Evolutionary conservation across 2,329 filamentous ascomycete species (phyloP), one percentile per base, ranked within the genome.

Genomic region (Botryotinia narcissicola): DNA sequence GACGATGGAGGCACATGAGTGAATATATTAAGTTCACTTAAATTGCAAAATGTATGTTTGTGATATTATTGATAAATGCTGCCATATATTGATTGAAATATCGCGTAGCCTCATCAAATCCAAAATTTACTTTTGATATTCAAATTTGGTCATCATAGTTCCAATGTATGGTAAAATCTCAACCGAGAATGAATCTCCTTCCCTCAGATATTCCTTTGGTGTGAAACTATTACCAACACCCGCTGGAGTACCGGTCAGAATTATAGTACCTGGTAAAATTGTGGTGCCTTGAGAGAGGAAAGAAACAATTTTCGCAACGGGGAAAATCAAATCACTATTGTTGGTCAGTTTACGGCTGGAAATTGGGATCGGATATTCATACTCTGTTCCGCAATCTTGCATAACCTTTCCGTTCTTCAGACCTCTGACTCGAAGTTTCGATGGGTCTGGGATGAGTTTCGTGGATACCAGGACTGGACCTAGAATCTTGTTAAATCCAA

Each of bases 381-480:
- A 85, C 83, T 83, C 83, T 59, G 83, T 76, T 29, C 80, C 80
- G 74, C 82, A 84, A 74, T 85, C 80, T 75, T 85, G 84, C 77
- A 85, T 78, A 42, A 82, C 81, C 44, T 84, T 82, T 20, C 85
- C 86, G 76, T 88, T 88, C 82, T 87, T 84, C 32, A 84, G 71
- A 9, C 85, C 84, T 40, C 82, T 81, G 70, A 87, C 77, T 6
- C 79, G 76, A 44, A 87, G 78, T 74, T 80, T 80, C 5, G 81
- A 80, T 3, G 83, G 82, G 75, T 87, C 84, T 4, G 82, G 80
- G 62, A 87, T 79, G 1, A 82, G 74, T 6, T 80, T 78, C 35
- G 82, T 81, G 0, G 83, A 87, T 18, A 87, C 87, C 7, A 89
- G 78, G 2, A 83, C 83, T 3, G 87, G 87, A 2, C 86, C 73